phyloP scores from a whole-genome alignment of 495 filamentous ascomycete species.

The Hypoxylon lienhwacheense region DNA sequence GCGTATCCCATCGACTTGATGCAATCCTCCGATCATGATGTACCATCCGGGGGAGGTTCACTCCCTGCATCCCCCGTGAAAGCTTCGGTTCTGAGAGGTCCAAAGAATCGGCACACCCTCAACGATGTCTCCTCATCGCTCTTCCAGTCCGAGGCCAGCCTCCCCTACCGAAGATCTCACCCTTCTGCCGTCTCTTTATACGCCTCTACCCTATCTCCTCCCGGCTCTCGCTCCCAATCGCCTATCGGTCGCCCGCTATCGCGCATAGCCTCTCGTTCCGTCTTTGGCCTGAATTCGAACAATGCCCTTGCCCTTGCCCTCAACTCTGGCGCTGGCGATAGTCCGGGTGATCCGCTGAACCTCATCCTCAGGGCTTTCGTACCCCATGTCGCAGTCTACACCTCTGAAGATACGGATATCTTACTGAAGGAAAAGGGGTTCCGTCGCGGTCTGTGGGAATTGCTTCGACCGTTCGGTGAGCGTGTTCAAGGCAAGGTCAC shows the following conservation, averaged over 20 bases:
- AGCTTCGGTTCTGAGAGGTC: conserved; percentile 43
- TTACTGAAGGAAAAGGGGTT: conserved; percentile 86
- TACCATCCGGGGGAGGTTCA: conserved; percentile 39
- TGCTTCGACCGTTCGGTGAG: conserved; percentile 92
- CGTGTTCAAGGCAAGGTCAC: conserved; percentile 82
- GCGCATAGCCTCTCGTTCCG: conserved; percentile 48
- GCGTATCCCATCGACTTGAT: conserved; percentile 38
- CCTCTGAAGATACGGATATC: conserved; percentile 79
- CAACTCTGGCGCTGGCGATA: conserved; percentile 52
- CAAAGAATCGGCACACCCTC: conserved; percentile 42
- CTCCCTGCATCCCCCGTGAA: conserved; percentile 48
- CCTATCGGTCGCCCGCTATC: conserved; percentile 60
- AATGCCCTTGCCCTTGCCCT: conserved; percentile 51
- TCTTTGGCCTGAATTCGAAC: conserved; percentile 48
- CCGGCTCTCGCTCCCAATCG: conserved; percentile 59
- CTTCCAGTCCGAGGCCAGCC: conserved; percentile 48
- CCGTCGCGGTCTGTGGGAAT: conserved; percentile 72
- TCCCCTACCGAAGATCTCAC: conserved; percentile 55
- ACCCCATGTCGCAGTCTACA: conserved; percentile 81
- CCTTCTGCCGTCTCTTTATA: conserved; percentile 63
- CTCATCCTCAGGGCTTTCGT: conserved; percentile 82
- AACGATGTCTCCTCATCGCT: conserved; percentile 39
- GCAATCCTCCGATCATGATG: conserved; percentile 50
- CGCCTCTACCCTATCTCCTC: conserved; percentile 57
- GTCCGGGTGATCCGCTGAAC: conserved; percentile 64